A percentile compares a stretch with the other conserved stretches of the same genome.
Evolutionary conservation across 306 rosid species (phyloP).

Genomic region (Lagenaria siceraria): DNA sequence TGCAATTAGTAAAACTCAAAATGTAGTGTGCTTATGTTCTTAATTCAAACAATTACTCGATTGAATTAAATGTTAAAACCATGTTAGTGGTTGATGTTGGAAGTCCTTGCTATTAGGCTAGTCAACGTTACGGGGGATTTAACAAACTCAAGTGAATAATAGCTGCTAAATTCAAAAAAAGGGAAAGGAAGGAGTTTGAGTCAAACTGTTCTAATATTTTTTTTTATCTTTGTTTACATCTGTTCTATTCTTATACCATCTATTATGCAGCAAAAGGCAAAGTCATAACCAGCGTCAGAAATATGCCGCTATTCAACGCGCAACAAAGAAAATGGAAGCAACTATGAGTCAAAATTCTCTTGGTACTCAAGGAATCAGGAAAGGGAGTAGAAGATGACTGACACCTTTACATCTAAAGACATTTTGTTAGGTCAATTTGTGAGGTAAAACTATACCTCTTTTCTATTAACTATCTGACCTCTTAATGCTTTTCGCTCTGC

Average conservation of each 20-base stretch:
- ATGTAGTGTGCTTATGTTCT: neutral
- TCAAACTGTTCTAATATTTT: neutral
- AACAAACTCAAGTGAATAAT: too few species aligned
- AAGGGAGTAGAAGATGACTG: slow-evolving; percentile 37
- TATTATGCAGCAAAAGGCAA: slow-evolving; percentile 40
- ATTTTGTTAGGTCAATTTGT: neutral
- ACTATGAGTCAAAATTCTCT: slow-evolving; percentile 27
- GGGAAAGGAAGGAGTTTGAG: neutral
- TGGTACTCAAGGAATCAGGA: slow-evolving; percentile 33
- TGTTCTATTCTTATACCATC: neutral
- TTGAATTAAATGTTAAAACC: neutral
- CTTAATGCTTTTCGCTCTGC: neutral
- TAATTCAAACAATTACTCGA: neutral
- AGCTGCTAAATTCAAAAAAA: too few species aligned
- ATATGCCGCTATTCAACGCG: slow-evolving; percentile 51
- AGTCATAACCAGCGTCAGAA: slow-evolving; percentile 44
- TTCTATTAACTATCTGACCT: neutral
- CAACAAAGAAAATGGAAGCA: slow-evolving; percentile 57
- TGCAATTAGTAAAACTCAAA: neutral
- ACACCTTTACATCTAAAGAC: neutral
- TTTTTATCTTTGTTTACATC: neutral
- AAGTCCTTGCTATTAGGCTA: too few species aligned
- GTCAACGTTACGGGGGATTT: too few species aligned
- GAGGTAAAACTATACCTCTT: slow-evolving; percentile 2
- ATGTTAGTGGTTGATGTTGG: neutral